Conservation (phyloP, 768 basidiomycete genomes). For the Auriscalpium orientale region DNA sequence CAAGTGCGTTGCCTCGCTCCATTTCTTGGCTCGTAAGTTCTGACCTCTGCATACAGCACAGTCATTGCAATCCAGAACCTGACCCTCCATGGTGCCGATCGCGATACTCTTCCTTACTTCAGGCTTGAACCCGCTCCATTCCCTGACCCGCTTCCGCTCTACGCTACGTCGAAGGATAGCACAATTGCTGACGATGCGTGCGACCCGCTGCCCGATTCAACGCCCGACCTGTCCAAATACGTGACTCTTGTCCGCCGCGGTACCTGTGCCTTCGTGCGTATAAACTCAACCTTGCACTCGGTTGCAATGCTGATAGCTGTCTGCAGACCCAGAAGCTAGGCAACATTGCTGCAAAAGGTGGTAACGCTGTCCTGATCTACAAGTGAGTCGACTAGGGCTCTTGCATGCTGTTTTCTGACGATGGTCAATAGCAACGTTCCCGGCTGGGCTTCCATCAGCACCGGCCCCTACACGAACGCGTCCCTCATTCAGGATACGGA, state of each 20-base stretch:
- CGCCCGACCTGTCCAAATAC: conserved; percentile 45
- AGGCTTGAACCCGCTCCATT: conserved; percentile 40
- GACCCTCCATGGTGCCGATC: conserved; percentile 39
- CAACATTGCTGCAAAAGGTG: conserved; percentile 49
- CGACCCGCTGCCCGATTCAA: conserved; percentile 41
- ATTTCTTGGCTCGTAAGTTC: no score
- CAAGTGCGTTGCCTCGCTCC: conserved; percentile 22
- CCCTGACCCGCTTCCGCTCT: conserved; percentile 42
- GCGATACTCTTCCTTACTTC: conserved; percentile 50
- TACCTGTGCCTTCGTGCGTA: conserved; percentile 44
- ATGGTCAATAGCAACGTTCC: conserved; percentile 35
- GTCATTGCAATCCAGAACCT: conserved; percentile 51
- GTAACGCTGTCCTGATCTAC: conserved; percentile 41
- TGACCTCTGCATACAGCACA: conserved; percentile 26
- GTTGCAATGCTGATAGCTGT: neutral
- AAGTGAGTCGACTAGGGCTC: conserved; percentile 32
- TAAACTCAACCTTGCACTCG: neutral
- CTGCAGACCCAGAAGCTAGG: conserved; percentile 39
- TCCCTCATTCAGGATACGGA: conserved; percentile 47
- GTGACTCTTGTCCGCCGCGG: conserved; percentile 54
- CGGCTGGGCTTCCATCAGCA: conserved; percentile 35
- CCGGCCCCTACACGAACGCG: conserved; percentile 37
- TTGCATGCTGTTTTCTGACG: neutral
- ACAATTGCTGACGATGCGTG: conserved; percentile 53
- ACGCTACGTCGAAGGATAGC: conserved; percentile 49